phyloP scores from a whole-genome alignment of 2,329 filamentous ascomycete genomes.

The Paramyrothecium roridum region DNA sequence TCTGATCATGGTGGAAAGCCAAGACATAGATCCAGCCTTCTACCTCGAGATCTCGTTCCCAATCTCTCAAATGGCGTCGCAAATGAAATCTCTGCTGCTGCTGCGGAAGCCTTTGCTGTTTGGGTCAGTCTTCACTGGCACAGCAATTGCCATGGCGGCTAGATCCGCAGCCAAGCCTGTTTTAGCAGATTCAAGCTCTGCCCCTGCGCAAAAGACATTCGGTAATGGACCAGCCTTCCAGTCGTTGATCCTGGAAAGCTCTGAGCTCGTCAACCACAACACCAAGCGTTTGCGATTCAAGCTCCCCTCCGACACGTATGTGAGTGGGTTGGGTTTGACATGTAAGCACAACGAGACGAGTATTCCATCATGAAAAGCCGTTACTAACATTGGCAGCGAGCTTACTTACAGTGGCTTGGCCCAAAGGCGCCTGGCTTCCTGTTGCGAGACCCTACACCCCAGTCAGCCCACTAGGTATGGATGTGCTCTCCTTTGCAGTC shows the following conservation, averaged over 20 bases:
- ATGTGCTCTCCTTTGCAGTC: constrained; percentile 13
- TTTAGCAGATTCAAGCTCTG: constrained; percentile 11
- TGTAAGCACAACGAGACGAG: constrained; percentile 30
- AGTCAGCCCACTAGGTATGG: constrained; percentile 46
- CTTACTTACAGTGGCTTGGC: constrained; percentile 58
- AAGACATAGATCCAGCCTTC: too few relatives aligned
- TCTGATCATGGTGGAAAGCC: too few relatives aligned
- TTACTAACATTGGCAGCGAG: constrained; percentile 34
- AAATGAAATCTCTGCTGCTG: too few relatives aligned
- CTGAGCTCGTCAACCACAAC: constrained; percentile 54
- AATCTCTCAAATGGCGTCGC: too few relatives aligned
- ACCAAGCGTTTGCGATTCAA: constrained; percentile 56
- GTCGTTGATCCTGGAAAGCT: constrained; percentile 46
- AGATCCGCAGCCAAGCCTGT: not conserved
- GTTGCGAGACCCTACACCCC: constrained; percentile 66
- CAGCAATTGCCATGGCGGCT: not conserved
- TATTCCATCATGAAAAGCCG: too few relatives aligned
- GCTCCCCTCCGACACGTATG: constrained; percentile 41
- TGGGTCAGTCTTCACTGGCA: too few relatives aligned
- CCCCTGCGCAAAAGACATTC: constrained; percentile 20
- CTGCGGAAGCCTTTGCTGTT: too few relatives aligned
- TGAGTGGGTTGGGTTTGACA: constrained; percentile 47
- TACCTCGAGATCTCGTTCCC: too few relatives aligned
- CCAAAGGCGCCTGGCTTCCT: constrained; percentile 54
- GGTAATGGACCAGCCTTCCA: constrained; percentile 37